Conservation (phyloP, 2,329 filamentous ascomycete species). For the Shiraia sp. region DNA sequence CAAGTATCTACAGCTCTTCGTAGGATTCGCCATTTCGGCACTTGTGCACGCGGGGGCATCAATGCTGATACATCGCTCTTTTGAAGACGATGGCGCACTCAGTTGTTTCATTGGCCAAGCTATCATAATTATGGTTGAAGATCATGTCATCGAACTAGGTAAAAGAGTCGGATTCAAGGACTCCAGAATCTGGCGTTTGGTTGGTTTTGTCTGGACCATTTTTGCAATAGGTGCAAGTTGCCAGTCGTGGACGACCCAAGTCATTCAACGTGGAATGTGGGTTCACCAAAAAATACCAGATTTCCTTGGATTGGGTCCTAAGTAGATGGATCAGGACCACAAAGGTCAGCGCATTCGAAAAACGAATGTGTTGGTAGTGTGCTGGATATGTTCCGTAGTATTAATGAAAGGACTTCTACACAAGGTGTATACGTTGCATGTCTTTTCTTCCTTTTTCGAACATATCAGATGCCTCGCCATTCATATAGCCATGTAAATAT, state of each 20-base stretch:
- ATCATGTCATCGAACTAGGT: slow-evolving; percentile 30
- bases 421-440: slow-evolving; percentile 13
- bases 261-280: slow-evolving; percentile 22
- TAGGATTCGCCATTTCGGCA: slow-evolving; percentile 22
- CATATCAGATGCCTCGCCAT: slow-evolving; percentile 24
- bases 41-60: slow-evolving; percentile 21
- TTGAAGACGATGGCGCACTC: slow-evolving; percentile 20
- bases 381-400: background rate
- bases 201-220: slow-evolving; percentile 28
- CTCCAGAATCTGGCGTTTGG: slow-evolving; percentile 14
- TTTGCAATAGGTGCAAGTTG: slow-evolving; percentile 19
- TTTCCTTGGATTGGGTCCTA: slow-evolving; percentile 26
- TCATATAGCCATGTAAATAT: slow-evolving; percentile 35
- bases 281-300: slow-evolving; percentile 20
- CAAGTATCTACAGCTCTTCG: slow-evolving; percentile 35
- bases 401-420: slow-evolving; percentile 6
- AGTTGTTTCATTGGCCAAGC: slow-evolving; percentile 29
- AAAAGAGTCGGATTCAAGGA: slow-evolving; percentile 22
- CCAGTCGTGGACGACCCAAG: slow-evolving; percentile 7
- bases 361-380: too few relatives aligned
- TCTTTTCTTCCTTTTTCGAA: slow-evolving; percentile 14
- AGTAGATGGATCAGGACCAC: background rate
- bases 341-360: too few relatives aligned
- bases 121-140: slow-evolving; percentile 31
- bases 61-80: slow-evolving; percentile 16